A percentile compares a stretch with the other conserved stretches of the same genome.
phyloP scores from a whole-genome alignment of 1,284 basidiomycete species.

The Ustilago tritici region DNA sequence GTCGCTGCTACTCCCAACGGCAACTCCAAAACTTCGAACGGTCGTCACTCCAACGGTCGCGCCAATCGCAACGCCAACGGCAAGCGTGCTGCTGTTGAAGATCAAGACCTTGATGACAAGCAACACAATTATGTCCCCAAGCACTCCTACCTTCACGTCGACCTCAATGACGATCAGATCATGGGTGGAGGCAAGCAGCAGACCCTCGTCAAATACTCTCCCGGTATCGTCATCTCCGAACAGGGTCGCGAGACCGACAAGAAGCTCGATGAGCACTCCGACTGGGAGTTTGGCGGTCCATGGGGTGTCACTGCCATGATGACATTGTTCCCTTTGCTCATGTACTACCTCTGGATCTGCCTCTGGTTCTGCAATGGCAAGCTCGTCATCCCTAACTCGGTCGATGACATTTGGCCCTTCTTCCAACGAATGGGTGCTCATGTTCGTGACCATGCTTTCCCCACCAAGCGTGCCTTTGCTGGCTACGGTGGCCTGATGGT shows the following conservation, averaged over 20 bases:
- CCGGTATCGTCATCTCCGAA: conserved; percentile 68
- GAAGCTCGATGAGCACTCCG: conserved; percentile 65
- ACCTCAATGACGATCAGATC: conserved; percentile 66
- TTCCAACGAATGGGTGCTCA: conserved; percentile 85
- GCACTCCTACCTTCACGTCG: conserved; percentile 61
- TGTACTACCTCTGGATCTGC: conserved; percentile 99
- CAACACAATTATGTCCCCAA: conserved; percentile 50
- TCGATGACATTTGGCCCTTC: conserved; percentile 83
- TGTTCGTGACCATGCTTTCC: conserved; percentile 87
- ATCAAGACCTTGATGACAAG: conserved; percentile 30
- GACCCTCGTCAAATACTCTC: conserved; percentile 59
- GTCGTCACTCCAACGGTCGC: neutral
- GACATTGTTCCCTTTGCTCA: conserved; percentile 87
- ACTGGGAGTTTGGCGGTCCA: conserved; percentile 90
- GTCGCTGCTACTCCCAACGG: conserved; percentile 34
- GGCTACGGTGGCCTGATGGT: conserved; percentile 86
- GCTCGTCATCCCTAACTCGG: conserved; percentile 80
- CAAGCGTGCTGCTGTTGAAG: conserved; percentile 42
- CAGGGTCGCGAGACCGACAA: conserved; percentile 65
- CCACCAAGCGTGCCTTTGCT: conserved; percentile 80
- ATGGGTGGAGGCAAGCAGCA: conserved; percentile 65
- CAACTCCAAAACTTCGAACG: conserved; percentile 28
- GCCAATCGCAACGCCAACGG: conserved; percentile 10
- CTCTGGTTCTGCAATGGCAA: conserved; percentile 94
- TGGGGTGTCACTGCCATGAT: conserved; percentile 92